Percentiles rank a stretch among this genome's conserved stretches.
phyloP scores from a whole-genome alignment of 1,284 basidiomycete genomes.

The Ganoderma multipileum region DNA sequence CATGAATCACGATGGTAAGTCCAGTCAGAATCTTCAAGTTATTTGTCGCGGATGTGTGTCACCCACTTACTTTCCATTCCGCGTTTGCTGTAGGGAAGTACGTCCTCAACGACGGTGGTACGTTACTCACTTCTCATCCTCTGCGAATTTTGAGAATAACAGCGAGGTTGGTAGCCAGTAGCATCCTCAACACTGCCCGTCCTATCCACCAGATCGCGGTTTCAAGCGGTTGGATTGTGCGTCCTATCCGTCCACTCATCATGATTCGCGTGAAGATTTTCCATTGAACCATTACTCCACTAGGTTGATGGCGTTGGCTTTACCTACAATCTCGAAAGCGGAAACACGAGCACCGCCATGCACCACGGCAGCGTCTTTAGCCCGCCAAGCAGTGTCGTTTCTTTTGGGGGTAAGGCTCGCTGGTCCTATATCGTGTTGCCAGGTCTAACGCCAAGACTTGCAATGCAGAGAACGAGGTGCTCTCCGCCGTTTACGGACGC shows the following conservation, averaged over 20 bases:
- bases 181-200: slow-evolving; percentile 13
- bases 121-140: neutral
- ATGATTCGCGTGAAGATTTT: no score
- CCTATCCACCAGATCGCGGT: slow-evolving; percentile 25
- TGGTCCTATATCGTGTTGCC: neutral
- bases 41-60: neutral
- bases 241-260: neutral
- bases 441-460: neutral
- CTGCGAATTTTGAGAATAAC: neutral
- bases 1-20: slow-evolving; percentile 7
- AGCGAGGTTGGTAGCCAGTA: slow-evolving; percentile 3
- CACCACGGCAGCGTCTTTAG: slow-evolving; percentile 24
- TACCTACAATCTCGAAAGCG: slow-evolving; percentile 21
- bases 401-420: slow-evolving; percentile 1
- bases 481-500: slow-evolving; percentile 25
- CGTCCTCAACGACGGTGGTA: slow-evolving; percentile 7
- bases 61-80: neutral
- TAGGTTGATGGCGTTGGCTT: slow-evolving; percentile 28
- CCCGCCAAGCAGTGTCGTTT: neutral
- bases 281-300: neutral
- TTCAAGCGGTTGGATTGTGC: slow-evolving; percentile 20
- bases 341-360: neutral
- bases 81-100: neutral
- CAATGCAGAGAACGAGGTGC: slow-evolving; percentile 20
- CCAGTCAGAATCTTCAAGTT: neutral